Evolutionary conservation across 148 eudicot genomes (phyloP), one percentile per base, ranked within the genome.

Genomic region (Rhododendron molle): DNA sequence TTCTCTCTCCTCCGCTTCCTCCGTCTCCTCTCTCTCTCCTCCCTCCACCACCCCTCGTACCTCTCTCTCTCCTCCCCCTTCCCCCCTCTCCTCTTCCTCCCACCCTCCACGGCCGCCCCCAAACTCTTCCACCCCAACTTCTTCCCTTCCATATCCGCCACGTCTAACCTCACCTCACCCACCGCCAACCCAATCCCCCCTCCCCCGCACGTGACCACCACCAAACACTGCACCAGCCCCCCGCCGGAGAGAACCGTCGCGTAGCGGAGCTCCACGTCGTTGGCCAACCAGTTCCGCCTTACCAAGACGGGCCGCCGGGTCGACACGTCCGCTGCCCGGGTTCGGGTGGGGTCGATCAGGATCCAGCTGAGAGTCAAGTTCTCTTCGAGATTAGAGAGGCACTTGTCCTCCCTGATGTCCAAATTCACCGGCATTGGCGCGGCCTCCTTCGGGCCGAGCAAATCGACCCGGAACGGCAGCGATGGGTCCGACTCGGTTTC

Each of bases 281-380:
- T 86, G 1, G 88, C 86, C 49, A 89, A 13, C 92, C 92, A 91
- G 58, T 89, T 89, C 82, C 88, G 87, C 83, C 87, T 72, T 43
- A 85, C 81, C 23, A 84, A 86, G 30, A 92, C 91, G 0, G 91
- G 88, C 11, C 73, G 82, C 13, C 47, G 3, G 81, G 89, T 90
- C 3, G 94, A 90, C 30, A 92, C 38, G 26, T 88, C 88, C 1
- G 84, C 94, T 1, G 90, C 85, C 10, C 80, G 38, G n/a, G 85
- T 77, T 14, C 56, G 80, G 36, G 83, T 26, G 54, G 97, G 96
- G 84, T 94, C 92, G 30, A 91, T 90, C 28, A 95, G 11, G 74
- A 95, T 89, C 98, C 97, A 95, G 85, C 93, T 95, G 84, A 95
- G 23, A 9, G 85, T 90, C 85, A 95, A 7, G 14, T 85, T 86